Evolutionary conservation across 331 rosid species (phyloP), one percentile per base, ranked within the genome.

Genomic region (Pyracantha coccinea): DNA sequence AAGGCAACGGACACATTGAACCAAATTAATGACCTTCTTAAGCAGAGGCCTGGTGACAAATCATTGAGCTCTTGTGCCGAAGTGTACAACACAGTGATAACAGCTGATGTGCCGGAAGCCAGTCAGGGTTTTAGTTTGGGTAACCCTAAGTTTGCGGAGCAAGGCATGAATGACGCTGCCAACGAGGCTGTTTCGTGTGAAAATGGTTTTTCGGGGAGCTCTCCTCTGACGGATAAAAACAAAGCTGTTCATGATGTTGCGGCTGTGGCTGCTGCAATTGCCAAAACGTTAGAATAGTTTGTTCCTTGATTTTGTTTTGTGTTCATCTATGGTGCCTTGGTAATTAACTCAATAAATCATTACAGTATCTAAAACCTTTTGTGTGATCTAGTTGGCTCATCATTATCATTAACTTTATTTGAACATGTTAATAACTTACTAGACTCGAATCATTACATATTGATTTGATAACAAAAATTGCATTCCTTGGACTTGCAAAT

Each of bases 211-310:
- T 23, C 75, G 2, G 83, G 86, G 45, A 10, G 45, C 17, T 86
- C 88, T 16, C 88, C 84, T 3, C 72, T 88, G n/a, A 69, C 84
- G 3, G 3, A n/a, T 6, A 12, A 67, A 6, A 88, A 88, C 78
- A 74, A 32, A 41, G 50, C 5, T 66, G 63, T 76, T 54, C 80
- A 31, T 58, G 83, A 82, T 58, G 72, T 23, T n/a, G 82, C 90
- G 5, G 53, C 19, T 31, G 80, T 82, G 17, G 45, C 81, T 2
- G 75, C 83, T 24, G 88, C 88, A 54, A 82, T 88, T 50, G 83
- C 71, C n/a, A 80, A 54, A 74, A 16, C 38, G 3, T 23, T 84
- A 38, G 45, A 38, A 38, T 38, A 38, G 45, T 11, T 38, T 60
- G 25, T 58, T 47, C 19, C 14, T 17, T 24, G 0, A 24, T 11